Base-by-base conservation (phyloP, 129 eudicot genomes). In the Dittrichia graveolens region DNA sequence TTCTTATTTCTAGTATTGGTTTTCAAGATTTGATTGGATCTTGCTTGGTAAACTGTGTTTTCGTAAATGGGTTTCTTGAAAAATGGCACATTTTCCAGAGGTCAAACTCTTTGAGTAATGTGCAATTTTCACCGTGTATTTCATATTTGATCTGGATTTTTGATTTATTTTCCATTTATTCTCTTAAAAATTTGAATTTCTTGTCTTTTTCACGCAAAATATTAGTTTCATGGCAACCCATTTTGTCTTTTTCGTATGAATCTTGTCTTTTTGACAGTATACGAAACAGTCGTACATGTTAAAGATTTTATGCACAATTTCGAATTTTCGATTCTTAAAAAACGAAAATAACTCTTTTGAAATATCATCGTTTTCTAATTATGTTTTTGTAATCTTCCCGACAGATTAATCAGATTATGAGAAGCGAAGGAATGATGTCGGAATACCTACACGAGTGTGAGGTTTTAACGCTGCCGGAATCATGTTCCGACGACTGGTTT, bases 391-490 rank as follows among this genome's bases (percentile, higher is more conserved):
- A 72, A 35, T 74, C 38, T 72, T 43, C 1, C 12, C 38, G n/a
- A 52, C 69, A 90, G 96, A 61, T 90, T n/a, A 76, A 77, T 31
- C 82, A 77, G 16, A 66, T 87, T 18, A 45, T 81, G 47, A 71
- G 53, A 39, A 76, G 75, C 5, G 71, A 80, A 18, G 74, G 64
- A 34, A 54, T 62, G 44, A 44, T 85, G 54, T 85, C 88, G 12
- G 74, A 61, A 31, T 73, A 83, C 58, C 59, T 86, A 3, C 68
- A 62, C 74, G 71, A 79, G 11, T 75, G 84, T 43, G 71, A 83
- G 39, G 11, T 65, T 18, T 41, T 89, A 3, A 74, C 79, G 1
- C 55, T 88, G 14, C 83, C 86, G 34, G 89, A 91, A 73, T 78
- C 75, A 13, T 81, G 81, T 64, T 45, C 78, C 10, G 89, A 91